These are phyloP conservation scores for Alternaria viburni DNA, from an alignment of 2,329 filamentous ascomycete species.

Conservation along the genomic window DNA sequence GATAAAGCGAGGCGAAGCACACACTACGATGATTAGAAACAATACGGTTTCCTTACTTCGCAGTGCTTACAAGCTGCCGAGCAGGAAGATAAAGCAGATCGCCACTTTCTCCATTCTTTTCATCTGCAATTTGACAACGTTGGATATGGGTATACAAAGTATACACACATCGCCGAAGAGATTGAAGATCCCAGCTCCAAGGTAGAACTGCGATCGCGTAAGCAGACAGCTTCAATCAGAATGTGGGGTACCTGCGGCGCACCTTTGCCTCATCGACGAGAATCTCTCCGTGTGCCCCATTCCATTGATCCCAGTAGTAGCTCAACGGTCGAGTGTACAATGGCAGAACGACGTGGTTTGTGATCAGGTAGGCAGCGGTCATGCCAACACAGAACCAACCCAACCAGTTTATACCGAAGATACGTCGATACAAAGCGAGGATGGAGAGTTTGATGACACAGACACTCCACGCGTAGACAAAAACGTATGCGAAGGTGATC, in stretches of 20 bases:
- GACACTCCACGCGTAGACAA: background rate
- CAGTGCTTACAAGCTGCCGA: slow-evolving; percentile 28
- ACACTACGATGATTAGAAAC: background rate
- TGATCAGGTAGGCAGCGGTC: background rate
- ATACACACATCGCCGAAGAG: background rate
- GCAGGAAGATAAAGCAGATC: slow-evolving; percentile 29
- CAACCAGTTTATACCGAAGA: background rate
- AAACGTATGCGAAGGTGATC: background rate
- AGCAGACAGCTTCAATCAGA: background rate
- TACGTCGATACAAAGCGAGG: background rate
- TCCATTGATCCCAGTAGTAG: background rate
- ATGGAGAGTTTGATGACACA: background rate
- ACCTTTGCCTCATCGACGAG: background rate
- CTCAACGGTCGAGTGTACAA: background rate
- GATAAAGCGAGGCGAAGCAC: slow-evolving; percentile 34
- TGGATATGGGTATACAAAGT: slow-evolving; percentile 10
- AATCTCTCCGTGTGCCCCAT: background rate
- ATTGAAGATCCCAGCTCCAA: background rate
- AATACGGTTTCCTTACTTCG: background rate
- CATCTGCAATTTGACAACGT: slow-evolving; percentile 19
- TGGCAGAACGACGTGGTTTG: background rate
- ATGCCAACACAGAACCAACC: background rate
- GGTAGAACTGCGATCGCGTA: background rate
- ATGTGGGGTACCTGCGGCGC: background rate
- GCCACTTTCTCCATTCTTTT: slow-evolving; percentile 27